phyloP scores from a whole-genome alignment of 2,329 filamentous ascomycete species.

The Phialophora chinensis region DNA sequence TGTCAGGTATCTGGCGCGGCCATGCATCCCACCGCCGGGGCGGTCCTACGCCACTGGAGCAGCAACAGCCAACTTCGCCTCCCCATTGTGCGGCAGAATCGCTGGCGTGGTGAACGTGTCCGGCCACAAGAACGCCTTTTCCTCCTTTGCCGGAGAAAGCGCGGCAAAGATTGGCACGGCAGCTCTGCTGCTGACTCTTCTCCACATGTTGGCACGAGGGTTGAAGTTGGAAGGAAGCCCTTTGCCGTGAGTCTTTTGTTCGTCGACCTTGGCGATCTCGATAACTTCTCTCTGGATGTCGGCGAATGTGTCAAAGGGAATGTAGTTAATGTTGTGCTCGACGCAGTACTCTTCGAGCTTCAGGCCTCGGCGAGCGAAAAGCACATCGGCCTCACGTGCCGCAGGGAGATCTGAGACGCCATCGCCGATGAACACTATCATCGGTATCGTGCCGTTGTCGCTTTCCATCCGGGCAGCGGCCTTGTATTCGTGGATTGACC shows the following conservation, averaged over 20 bases:
- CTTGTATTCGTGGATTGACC: constrained; percentile 68
- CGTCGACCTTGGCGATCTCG: constrained; percentile 64
- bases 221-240: constrained; percentile 69
- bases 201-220: constrained; percentile 71
- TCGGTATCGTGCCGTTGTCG: constrained; percentile 66
- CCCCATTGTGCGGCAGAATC: constrained; percentile 34
- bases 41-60: constrained; percentile 28
- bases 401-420: constrained; percentile 71
- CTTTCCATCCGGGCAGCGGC: constrained; percentile 59
- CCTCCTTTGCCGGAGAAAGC: constrained; percentile 61
- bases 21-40: not conserved
- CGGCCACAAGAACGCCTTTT: constrained; percentile 69
- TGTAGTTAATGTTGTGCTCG: constrained; percentile 65
- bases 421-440: constrained; percentile 73
- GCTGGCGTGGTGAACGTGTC: constrained; percentile 60
- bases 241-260: constrained; percentile 64
- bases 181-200: constrained; percentile 64
- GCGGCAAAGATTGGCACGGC: constrained; percentile 58
- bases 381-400: constrained; percentile 69
- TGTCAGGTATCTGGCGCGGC: not conserved
- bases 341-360: constrained; percentile 70
- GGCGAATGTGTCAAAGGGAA: constrained; percentile 69
- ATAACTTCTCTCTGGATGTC: constrained; percentile 68
- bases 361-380: constrained; percentile 70
- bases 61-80: constrained; percentile 24